These are phyloP conservation scores for Geranium incanum DNA, from an alignment of 441 rosid species.

Conservation along the genomic window DNA sequence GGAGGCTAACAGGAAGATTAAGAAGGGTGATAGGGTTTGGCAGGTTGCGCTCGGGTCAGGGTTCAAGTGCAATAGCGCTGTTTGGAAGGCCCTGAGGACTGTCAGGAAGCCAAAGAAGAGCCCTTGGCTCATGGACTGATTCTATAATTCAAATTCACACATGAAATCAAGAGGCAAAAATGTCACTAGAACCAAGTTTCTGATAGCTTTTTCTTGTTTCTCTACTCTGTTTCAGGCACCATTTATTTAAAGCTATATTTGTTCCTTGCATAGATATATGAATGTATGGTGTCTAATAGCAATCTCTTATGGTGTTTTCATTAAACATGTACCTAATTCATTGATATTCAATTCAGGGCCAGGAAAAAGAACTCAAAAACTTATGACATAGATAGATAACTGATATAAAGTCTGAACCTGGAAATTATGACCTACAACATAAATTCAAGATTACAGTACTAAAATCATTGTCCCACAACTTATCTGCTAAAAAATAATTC, in stretches of 20 bases:
- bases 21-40: conserved; percentile 47
- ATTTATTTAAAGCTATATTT: not conserved
- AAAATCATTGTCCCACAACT: not conserved
- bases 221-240: not conserved
- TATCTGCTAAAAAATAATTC: not conserved
- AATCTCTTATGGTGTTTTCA: not conserved
- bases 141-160: too few species aligned
- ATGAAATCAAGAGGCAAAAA: not conserved
- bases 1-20: conserved; percentile 41
- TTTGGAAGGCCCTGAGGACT: conserved; percentile 47
- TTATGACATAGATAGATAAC: not conserved
- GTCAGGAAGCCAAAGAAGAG: conserved; percentile 31
- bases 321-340: not conserved
- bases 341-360: not conserved
- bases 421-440: not conserved
- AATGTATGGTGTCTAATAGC: not conserved
- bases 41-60: conserved; percentile 63
- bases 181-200: not conserved
- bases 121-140: conserved; percentile 38
- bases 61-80: conserved; percentile 56
- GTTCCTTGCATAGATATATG: not conserved
- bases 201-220: not conserved
- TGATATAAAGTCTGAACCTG: not conserved
- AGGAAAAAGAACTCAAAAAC: not conserved
- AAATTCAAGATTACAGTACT: not conserved